Base-by-base conservation (phyloP, 2,329 filamentous ascomycete species). In the Penicillium sp. region DNA sequence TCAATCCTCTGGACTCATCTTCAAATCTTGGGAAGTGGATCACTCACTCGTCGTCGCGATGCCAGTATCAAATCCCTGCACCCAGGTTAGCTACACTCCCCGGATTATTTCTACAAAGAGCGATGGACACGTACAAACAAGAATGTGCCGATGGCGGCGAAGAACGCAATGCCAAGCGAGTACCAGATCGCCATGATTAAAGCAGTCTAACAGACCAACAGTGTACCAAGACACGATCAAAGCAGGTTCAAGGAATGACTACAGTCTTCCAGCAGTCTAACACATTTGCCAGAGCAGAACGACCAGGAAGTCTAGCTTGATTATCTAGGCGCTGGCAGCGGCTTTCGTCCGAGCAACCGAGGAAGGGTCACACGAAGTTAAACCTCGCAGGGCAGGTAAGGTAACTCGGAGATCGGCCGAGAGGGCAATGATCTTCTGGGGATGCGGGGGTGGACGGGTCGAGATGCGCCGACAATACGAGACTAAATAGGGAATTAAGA, bases 91-190 rank as follows among this genome's bases (percentile, higher is more conserved):
- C 27, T 19, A 7, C 3, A 16, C 14, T 40, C 24, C 22, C 19
- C 11, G 14, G 37, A 18, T 27, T 10, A 10, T 16, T 4, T 31
- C 37, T 9, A 52, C 37, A 40, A 18, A 33, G 6, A 11, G 18
- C 35, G 22, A 27, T n/a, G n/a, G 13, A 11, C 14, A 70, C 81
- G 43, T 76, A 83, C 82, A 69, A 84, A 86, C 55, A 86, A 76
- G 69, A 85, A 85, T 0, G 84, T 85, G 62, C 83, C 84, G 54
- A 86, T 83, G 19, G 82, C 83, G 39, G 83, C 83, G 69, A 85
- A 86, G 39, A 84, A 67, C 50, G 82, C 82, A 58, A 86, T 72
- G 6, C 80, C 79, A 33, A 84, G 71, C 2, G 81, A 79, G 66
- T 84, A 83, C 75, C 73, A 76, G 43, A 69, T 54, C 24, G 68